A percentile compares a stretch with the other conserved stretches of the same genome.
Evolutionary conservation across 768 basidiomycete species (phyloP).

Genomic region (Mycena capillaripes): DNA sequence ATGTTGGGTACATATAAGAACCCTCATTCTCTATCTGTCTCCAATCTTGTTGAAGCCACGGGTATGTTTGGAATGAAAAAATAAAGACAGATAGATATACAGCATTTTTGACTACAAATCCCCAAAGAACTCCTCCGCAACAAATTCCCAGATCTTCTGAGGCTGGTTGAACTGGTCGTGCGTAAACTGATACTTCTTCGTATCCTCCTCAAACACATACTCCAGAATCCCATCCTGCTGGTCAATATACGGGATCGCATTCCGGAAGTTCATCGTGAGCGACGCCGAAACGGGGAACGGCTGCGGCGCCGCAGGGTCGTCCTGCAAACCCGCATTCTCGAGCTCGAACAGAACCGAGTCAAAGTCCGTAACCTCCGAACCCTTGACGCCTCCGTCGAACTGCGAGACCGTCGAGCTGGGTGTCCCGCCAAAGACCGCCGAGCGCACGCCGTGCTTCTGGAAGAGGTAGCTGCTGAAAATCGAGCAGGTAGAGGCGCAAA

Average conservation of each 20-base stretch:
- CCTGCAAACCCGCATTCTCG: conserved; percentile 22
- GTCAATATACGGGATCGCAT: conserved; percentile 35
- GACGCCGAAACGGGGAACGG: conserved; percentile 28
- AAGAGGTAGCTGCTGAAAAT: conserved; percentile 31
- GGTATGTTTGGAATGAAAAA: no score
- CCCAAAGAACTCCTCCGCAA: conserved; percentile 33
- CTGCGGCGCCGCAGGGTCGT: conserved; percentile 36
- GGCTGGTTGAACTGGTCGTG: conserved; percentile 28
- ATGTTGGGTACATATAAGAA: no score
- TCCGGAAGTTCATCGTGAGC: conserved; percentile 33
- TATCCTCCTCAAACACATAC: conserved; percentile 36
- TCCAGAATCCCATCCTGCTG: conserved; percentile 35
- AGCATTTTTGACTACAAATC: not conserved
- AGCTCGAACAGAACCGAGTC: conserved; percentile 27
- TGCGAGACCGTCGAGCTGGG: conserved; percentile 24
- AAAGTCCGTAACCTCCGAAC: conserved; percentile 34
- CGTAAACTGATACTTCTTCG: conserved; percentile 37
- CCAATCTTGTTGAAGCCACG: no score
- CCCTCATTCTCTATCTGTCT: no score
- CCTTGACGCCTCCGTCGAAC: conserved; percentile 36
- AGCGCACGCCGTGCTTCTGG: conserved; percentile 36
- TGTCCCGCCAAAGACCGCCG: conserved; percentile 34
- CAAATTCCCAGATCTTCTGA: conserved; percentile 34
- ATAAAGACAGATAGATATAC: no score
- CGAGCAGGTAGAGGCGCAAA: not conserved